Evolutionary conservation across 1,139 yeast species (phyloP), one percentile per base, ranked within the genome.

Genomic region (Debaryomycetaceae sp.): DNA sequence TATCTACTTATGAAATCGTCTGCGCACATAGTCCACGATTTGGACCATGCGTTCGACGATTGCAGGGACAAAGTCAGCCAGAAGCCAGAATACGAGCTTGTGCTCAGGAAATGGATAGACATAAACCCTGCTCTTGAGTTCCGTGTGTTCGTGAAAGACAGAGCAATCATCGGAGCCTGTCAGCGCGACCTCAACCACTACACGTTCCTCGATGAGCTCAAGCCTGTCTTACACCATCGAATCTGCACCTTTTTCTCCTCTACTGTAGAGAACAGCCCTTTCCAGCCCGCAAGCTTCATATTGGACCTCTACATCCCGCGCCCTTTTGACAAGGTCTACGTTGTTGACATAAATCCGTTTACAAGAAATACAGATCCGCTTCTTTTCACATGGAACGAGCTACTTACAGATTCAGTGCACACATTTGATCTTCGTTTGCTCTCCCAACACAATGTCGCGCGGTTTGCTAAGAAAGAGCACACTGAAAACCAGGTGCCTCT

Each of bases 41-140:
- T 92, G 37, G 80, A 82, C 33, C 76, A 81, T 51, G 84, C 94
- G 0, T 86, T 83, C 56, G 82, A 78, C 46, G 73, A 61, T 30
- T 58, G 59, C 4, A 47, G 40, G 11, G 57, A 48, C n/a, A 43
- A 37, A 7, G 51, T 40, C 9, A 52, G 48, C 8, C 57, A 51
- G 1, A 50, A 50, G 2, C 15, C 14, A 6, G 52, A 63, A 4
- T 75, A 71, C 45, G 95, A 87, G 51, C 65, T 92, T 33, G 84
- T 91, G 5, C 63, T 92, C 32, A 75, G 95, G 34, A 76, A 87
- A 58, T 92, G 97, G 98, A 70, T 77, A 33, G 73, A 68, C 5
- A 65, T 91, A 31, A 88, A 87, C 49, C 97, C 98, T 0, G 89
- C 98, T 0, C 65, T 88, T 47, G 98, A 92, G 59, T 92, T 92